These are phyloP conservation scores for Pyrus betulifolia DNA, from an alignment of 306 rosid species.

Conservation along the genomic window DNA sequence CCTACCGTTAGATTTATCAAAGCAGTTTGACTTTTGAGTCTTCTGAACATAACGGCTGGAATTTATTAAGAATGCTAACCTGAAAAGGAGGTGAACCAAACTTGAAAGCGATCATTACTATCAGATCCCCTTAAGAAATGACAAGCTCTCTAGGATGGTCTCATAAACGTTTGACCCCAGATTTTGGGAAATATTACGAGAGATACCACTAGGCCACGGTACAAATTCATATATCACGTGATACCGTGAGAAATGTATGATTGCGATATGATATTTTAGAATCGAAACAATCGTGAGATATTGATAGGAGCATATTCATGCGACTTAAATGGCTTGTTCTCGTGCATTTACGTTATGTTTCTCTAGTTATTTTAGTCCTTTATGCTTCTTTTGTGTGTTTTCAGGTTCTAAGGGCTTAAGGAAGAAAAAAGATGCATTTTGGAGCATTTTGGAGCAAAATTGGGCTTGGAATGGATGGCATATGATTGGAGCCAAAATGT, in stretches of 20 bases:
- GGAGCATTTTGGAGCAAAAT: too few relatives aligned
- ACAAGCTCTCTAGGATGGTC: slow-evolving; percentile 39
- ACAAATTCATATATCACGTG: slow-evolving; percentile 43
- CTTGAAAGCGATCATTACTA: slow-evolving; percentile 33
- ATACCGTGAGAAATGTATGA: slow-evolving; percentile 28
- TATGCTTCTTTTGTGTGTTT: too few relatives aligned
- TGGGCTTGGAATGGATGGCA: too few relatives aligned
- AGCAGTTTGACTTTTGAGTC: neutral
- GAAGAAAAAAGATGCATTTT: too few relatives aligned
- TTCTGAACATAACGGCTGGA: neutral
- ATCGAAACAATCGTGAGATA: too few relatives aligned
- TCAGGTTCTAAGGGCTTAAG: too few relatives aligned
- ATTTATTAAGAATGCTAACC: neutral
- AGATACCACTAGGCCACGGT: slow-evolving; percentile 35
- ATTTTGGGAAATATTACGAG: slow-evolving; percentile 24
- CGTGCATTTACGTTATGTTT: too few relatives aligned
- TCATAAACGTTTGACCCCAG: slow-evolving; percentile 16
- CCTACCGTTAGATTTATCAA: neutral
- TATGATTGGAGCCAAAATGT: too few relatives aligned
- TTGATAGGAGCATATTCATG: too few relatives aligned
- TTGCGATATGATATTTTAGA: slow-evolving; percentile 26
- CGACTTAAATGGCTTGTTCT: too few relatives aligned
- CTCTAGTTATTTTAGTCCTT: too few relatives aligned
- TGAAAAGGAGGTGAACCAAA: slow-evolving; percentile 17
- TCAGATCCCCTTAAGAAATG: slow-evolving; percentile 51